Conservation (phyloP, 176 grass and related monocot genomes). For the Carex pumila region DNA sequence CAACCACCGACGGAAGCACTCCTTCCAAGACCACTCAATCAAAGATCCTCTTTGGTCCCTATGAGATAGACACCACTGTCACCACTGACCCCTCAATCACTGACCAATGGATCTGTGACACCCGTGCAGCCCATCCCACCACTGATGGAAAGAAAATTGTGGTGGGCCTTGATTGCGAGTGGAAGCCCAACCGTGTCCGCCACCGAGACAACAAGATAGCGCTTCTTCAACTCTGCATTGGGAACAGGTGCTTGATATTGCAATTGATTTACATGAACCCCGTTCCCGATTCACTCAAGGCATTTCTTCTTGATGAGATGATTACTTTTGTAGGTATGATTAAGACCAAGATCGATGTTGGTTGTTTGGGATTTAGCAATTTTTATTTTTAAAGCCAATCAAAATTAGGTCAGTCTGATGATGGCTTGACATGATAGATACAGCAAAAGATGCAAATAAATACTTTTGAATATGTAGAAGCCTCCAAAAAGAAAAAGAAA, state of each 20-base stretch:
- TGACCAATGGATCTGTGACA: not conserved
- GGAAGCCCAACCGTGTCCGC: conserved; percentile 16
- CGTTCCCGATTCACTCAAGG: conserved; percentile 25
- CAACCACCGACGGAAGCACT: not conserved
- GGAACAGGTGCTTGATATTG: conserved; percentile 39
- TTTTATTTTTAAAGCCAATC: not conserved
- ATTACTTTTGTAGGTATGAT: conserved; percentile 28
- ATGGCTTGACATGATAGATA: not conserved
- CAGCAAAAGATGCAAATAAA: not conserved
- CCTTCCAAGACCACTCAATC: not conserved
- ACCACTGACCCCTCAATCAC: not conserved
- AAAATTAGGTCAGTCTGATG: not conserved
- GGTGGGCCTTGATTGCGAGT: conserved; percentile 56
- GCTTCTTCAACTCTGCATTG: conserved; percentile 45
- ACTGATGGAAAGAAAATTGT: not conserved
- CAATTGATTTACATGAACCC: conserved; percentile 37
- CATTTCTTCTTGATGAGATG: conserved; percentile 29
- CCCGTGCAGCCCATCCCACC: not conserved
- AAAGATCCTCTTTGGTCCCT: not conserved
- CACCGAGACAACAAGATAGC: conserved; percentile 34
- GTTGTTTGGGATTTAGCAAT: not conserved
- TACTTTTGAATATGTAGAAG: no score
- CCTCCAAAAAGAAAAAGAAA: not conserved
- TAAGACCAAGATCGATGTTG: not conserved
- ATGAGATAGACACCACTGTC: not conserved